Conservation (phyloP, 768 basidiomycete genomes). For the Mycena vitilis region DNA sequence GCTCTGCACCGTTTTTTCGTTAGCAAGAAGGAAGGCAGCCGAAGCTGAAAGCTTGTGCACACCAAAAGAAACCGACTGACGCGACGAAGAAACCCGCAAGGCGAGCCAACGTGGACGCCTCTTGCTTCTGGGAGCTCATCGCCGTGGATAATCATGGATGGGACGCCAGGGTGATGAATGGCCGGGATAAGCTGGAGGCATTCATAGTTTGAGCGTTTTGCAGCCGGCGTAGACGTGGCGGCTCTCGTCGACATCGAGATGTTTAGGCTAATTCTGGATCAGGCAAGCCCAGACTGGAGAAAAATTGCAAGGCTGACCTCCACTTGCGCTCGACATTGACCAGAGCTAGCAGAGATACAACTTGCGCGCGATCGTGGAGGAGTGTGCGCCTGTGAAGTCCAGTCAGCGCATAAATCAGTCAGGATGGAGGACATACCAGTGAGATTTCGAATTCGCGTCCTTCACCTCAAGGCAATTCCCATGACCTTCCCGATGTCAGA, state of each 20-base stretch:
- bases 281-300: background rate
- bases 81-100: slow-evolving; percentile 14
- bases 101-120: slow-evolving; percentile 7
- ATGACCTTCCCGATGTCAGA: slow-evolving; percentile 85
- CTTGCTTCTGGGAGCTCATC: slow-evolving; percentile 19
- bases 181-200: background rate
- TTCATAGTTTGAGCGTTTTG: background rate
- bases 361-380: slow-evolving; percentile 96
- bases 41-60: background rate
- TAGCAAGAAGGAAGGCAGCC: background rate
- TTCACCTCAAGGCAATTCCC: slow-evolving; percentile 88
- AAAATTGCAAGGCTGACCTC: slow-evolving; percentile 52
- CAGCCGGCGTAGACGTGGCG: background rate
- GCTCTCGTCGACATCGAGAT: too few species aligned
- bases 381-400: slow-evolving; percentile 72
- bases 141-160: background rate
- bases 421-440: slow-evolving; percentile 66
- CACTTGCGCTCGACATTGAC: slow-evolving; percentile 76
- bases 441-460: slow-evolving; percentile 77
- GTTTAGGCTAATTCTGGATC: slow-evolving; percentile 63
- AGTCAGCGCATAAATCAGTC: background rate
- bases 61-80: slow-evolving; percentile 26
- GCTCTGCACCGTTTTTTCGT: slow-evolving; percentile 15
- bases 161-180: slow-evolving; percentile 23
- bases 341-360: slow-evolving; percentile 82